phyloP scores from a whole-genome alignment of 2,329 filamentous ascomycete species.

The Aureobasidium sp. region DNA sequence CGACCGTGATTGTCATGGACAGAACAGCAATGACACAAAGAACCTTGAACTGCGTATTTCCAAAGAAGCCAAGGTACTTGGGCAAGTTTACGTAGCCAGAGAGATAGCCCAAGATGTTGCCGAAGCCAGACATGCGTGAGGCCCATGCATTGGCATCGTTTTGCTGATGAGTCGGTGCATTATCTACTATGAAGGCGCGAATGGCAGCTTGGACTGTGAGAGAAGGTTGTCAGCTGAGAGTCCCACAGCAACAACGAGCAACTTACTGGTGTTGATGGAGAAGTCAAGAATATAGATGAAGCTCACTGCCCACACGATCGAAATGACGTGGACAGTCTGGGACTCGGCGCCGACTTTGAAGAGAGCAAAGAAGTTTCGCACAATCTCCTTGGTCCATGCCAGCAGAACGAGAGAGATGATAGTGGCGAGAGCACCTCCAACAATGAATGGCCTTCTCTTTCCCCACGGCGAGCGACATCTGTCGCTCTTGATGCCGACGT shows the following conservation, averaged over 20 bases:
- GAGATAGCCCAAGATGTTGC: constrained; percentile 84
- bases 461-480: constrained; percentile 41
- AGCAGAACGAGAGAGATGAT: constrained; percentile 42
- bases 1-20: constrained; percentile 59
- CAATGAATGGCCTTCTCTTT: constrained; percentile 45
- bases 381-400: constrained; percentile 45
- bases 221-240: background rate
- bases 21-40: constrained; percentile 79
- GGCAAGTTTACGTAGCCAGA: constrained; percentile 79
- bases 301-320: constrained; percentile 72
- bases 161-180: constrained; percentile 85
- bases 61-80: constrained; percentile 66
- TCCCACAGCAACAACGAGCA: background rate
- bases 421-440: constrained; percentile 41
- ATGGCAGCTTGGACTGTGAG: constrained; percentile 74
- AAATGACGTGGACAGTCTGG: constrained; percentile 51
- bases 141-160: constrained; percentile 93
- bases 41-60: constrained; percentile 84
- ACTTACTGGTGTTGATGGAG: constrained; percentile 88
- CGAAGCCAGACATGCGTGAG: constrained; percentile 73
- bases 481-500: constrained; percentile 47
- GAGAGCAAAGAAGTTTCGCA: constrained; percentile 55
- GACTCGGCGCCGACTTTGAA: constrained; percentile 65
- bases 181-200: constrained; percentile 87
- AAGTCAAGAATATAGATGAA: constrained; percentile 90